Percentiles rank a stretch among this genome's conserved stretches.
phyloP scores from a whole-genome alignment of 192 early-diverging fungal genomes.

The Umbelopsis sp. region DNA sequence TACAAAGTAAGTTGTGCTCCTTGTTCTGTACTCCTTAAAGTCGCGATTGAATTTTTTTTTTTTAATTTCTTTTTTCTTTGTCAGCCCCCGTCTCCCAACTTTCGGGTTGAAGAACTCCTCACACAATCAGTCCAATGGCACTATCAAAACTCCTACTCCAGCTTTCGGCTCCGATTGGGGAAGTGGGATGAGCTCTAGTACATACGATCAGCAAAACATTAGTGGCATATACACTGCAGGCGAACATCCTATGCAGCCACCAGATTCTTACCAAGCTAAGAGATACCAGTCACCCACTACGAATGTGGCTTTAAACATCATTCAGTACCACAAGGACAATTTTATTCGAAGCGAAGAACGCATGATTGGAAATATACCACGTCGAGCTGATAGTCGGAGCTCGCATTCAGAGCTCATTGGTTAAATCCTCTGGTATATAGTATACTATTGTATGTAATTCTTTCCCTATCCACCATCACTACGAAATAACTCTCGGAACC shows the following conservation, averaged over 20 bases:
- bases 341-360: slow-evolving; percentile 7
- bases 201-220: not conserved
- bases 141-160: not conserved
- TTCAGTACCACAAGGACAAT: slow-evolving; percentile 14
- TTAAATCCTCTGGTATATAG: no score
- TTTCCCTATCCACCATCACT: no score
- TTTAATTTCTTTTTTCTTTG: not conserved
- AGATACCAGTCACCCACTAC: not conserved
- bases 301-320: not conserved
- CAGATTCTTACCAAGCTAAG: not conserved
- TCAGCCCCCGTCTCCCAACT: not conserved
- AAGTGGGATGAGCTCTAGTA: not conserved
- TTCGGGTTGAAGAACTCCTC: not conserved
- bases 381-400: not conserved
- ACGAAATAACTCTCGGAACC: no score
- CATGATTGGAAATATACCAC: slow-evolving; percentile 17
- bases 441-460: no score
- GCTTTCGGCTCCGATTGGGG: not conserved
- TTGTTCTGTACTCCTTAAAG: no score
- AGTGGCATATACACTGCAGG: not conserved
- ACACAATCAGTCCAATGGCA: not conserved
- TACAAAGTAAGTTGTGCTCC: slow-evolving; percentile 8
- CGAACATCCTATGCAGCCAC: not conserved
- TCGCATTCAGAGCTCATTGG: not conserved
- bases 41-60: not conserved